Evolutionary conservation across 78 protist species (phyloP).

Genomic region (Salpingoeca rosetta): DNA sequence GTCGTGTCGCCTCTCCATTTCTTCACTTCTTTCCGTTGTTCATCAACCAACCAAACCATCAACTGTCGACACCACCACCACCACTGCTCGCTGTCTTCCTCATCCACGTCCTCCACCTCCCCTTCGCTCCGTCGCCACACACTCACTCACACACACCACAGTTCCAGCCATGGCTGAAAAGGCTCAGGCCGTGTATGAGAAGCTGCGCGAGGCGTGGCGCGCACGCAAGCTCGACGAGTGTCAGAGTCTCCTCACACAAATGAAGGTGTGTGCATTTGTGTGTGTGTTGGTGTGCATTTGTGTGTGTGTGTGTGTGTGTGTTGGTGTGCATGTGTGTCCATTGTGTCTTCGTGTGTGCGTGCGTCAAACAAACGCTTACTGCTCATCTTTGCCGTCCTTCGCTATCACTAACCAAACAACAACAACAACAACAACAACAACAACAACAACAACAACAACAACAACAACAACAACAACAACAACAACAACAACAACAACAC

Average conservation of each 20-base stretch:
- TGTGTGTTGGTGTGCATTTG: neutral
- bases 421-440: neutral
- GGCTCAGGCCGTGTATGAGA: neutral
- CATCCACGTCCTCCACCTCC: too few relatives aligned
- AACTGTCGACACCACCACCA: too few relatives aligned
- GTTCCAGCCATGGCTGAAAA: too few relatives aligned
- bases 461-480: neutral
- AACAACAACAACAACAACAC: neutral
- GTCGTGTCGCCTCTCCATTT: too few relatives aligned
- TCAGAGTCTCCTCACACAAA: neutral
- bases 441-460: neutral
- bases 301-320: neutral
- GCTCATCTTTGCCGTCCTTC: neutral
- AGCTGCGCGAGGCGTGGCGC: neutral
- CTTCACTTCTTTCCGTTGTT: too few relatives aligned
- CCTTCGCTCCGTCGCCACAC: too few relatives aligned
- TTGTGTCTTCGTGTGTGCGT: neutral
- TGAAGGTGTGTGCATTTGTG: neutral
- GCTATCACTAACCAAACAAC: neutral
- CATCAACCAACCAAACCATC: too few relatives aligned
- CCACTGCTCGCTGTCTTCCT: too few relatives aligned
- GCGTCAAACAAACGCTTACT: neutral
- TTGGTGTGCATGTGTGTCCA: neutral
- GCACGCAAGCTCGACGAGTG: neutral
- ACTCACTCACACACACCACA: too few relatives aligned